Evolutionary conservation across 192 early-diverging fungal species (phyloP), one percentile per base, ranked within the genome.

Genomic region (Backusella australiensis): DNA sequence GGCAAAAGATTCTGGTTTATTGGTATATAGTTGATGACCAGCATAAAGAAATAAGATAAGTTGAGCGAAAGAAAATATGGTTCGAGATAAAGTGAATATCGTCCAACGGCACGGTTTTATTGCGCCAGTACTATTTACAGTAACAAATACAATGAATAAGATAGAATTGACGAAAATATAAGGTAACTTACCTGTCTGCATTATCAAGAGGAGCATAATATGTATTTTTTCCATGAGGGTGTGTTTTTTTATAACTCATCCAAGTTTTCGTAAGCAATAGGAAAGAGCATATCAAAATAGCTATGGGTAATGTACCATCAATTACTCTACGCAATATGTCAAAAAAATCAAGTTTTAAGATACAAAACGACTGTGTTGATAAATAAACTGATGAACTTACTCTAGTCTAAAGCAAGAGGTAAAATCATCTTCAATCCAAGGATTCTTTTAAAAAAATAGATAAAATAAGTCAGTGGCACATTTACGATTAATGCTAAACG

Each of bases 371-470:
- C 6, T 53, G 63, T 74, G 81, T 81, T 52, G 75, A 83, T 1
- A 83, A 75, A 32, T 39, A 23, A 26, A 36, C n/a, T 38, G 7
- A 23, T 6, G 12, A 65, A 71, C 71, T 39, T 79, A 79, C 78
- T 53, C 74, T 66, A 75, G 36, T 69, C 78, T 65, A 67, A 79
- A 79, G 34, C 71, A 73, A 65, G 78, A 59, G 8, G 68, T 8
- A 59, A 79, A 74, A 52, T 79, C 73, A 67, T 74, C 41, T 34
- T 66, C 73, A 70, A 35, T 23, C 75, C 66, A 69, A 46, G 75
- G 75, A 53, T 69, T 34, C 74, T 75, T 19, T 11, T 8, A 0
- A 38, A n/a, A 34, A 19, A 69, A 69, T 32, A 32, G 32, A 32
- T 32, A 32, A 32, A 19, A 12, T 11, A 38, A 35, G 6, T 35